Base-by-base conservation (phyloP, 2,329 filamentous ascomycete species). In the Trematosphaeria pertusa region DNA sequence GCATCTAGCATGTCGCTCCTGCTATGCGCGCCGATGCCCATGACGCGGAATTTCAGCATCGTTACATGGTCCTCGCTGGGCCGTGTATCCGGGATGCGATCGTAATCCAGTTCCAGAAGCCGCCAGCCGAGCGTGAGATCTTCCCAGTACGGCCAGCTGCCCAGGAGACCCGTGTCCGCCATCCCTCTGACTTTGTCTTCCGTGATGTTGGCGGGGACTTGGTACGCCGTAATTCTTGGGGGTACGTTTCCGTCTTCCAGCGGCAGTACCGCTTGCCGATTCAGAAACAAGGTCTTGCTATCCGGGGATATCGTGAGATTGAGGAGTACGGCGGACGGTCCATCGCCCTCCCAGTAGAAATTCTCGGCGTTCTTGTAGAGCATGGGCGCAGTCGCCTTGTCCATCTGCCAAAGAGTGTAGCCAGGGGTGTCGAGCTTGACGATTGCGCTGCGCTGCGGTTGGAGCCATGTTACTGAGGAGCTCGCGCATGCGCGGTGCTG, bases 81-180 rank as follows among this genome's bases (percentile, higher is more conserved):
- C 15, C 37, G 42, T 2, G 39, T 36, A 12, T 35, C 37, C n/a
- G 41, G 44, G 2, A 60, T 34, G 11, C 54, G 41, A 31, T 60
- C 57, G 32, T 60, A 60, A 34, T 60, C 54, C 4, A 60, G 48
- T n/a, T 49, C 43, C 19, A 60, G 41, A 21, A n/a, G 38, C 26
- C 52, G 37, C 8, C 19, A 44, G 8, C 17, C 32, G 7, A 55
- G 36, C 12, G 48, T 53, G 24, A 44, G 30, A 17, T 31, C 41
- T 20, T 43, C 32, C 45, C 37, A 52, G 14, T 44, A 11, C 26
- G n/a, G n/a, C n/a, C n/a, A n/a, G n/a, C 43, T 18, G 15, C 26
- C 42, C 10, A 44, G 14, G 15, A 50, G 20, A 17, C 52, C 52
- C 2, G 24, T n/a, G 6, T 36, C 37, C 2, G 32, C 41, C 4